These are phyloP conservation scores for Suhomyces pyralidae DNA, from an alignment of 805 yeast species.

Conservation along the genomic window DNA sequence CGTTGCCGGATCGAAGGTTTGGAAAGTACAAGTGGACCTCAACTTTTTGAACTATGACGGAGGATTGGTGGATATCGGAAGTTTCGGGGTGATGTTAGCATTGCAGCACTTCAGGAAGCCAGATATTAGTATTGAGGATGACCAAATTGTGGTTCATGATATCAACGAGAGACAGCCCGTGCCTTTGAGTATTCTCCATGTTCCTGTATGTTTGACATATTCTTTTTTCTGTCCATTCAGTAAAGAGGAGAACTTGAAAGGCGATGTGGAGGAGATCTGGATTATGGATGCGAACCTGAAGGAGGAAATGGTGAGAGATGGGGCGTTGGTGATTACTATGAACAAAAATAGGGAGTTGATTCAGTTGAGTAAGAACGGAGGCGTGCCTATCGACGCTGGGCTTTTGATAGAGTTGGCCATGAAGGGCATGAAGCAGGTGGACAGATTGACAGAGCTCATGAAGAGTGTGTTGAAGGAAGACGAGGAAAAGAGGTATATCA, in stretches of 20 bases:
- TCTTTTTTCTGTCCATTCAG: constrained; percentile 74
- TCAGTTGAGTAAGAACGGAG: constrained; percentile 88
- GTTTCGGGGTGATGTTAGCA: constrained; percentile 87
- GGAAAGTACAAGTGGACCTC: constrained; percentile 88
- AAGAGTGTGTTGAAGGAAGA: constrained; percentile 54
- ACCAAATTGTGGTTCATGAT: constrained; percentile 64
- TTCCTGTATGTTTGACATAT: constrained; percentile 87
- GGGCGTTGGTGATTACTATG: constrained; percentile 78
- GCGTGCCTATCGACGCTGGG: constrained; percentile 73
- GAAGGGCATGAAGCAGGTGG: constrained; percentile 63
- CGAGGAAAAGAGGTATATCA: constrained; percentile 43
- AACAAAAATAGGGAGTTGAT: constrained; percentile 90
- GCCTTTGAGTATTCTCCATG: constrained; percentile 77
- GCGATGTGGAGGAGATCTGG: constrained; percentile 56
- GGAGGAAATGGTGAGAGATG: constrained; percentile 76
- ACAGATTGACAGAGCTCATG: constrained; percentile 61
- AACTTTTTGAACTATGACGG: constrained; percentile 91
- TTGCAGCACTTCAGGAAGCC: constrained; percentile 80
- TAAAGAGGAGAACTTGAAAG: constrained; percentile 67
- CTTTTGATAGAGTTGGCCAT: constrained; percentile 65
- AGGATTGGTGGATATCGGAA: constrained; percentile 84
- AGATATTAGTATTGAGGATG: constrained; percentile 64
- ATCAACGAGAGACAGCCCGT: constrained; percentile 82
- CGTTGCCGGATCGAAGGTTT: constrained; percentile 84
- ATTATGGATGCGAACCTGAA: constrained; percentile 72